A percentile compares a stretch with the other conserved stretches of the same genome.
Evolutionary conservation across 306 rosid genomes (phyloP).

Genomic region (Castanea mollissima): DNA sequence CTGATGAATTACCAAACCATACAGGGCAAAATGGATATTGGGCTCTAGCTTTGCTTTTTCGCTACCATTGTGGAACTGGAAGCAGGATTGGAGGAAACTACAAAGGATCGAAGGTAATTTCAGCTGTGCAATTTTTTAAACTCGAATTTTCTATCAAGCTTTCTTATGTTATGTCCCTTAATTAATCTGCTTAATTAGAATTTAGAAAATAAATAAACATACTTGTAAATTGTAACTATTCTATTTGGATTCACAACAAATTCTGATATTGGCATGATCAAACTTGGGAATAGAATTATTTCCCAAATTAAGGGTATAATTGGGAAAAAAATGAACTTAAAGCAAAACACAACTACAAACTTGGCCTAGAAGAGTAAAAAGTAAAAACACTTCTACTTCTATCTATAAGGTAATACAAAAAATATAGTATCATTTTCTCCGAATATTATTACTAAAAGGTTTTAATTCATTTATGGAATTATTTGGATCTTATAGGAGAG

Average conservation of each 20-base stretch:
- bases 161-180: too few species aligned
- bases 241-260: too few species aligned
- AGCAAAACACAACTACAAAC: too few species aligned
- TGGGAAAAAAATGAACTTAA: neutral
- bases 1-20: neutral
- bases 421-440: neutral
- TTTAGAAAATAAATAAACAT: too few species aligned
- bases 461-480: neutral
- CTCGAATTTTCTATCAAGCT: too few species aligned
- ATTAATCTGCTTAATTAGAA: too few species aligned
- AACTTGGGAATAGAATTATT: too few species aligned
- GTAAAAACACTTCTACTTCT: neutral
- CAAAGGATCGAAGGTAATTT: constrained; percentile 23
- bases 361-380: too few species aligned
- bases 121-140: too few species aligned
- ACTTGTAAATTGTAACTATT: too few species aligned
- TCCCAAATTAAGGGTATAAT: neutral
- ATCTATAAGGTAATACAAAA: too few species aligned
- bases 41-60: constrained; percentile 22
- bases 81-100: constrained; percentile 13
- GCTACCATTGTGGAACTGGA: constrained; percentile 13
- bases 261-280: too few species aligned
- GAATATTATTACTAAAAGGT: neutral
- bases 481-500: constrained; percentile 30
- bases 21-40: constrained; percentile 35